phyloP scores from a whole-genome alignment of 805 yeast species.

The Zygosaccharomyces bailii region DNA sequence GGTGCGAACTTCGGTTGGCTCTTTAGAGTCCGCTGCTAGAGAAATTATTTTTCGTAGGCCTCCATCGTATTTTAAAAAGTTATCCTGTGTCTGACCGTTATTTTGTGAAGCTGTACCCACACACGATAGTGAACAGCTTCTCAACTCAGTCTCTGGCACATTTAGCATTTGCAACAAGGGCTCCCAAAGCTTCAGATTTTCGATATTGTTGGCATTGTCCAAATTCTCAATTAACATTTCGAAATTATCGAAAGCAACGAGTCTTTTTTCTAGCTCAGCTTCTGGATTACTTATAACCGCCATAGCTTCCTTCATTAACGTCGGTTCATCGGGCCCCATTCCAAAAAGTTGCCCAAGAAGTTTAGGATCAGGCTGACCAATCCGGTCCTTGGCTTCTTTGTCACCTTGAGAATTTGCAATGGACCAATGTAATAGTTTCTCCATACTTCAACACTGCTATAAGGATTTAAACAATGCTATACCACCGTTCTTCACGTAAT shows the following conservation, averaged over 20 bases:
- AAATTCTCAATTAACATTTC: slow-evolving; percentile 91
- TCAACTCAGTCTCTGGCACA: slow-evolving; percentile 43
- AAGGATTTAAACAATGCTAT: not conserved
- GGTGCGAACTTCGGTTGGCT: slow-evolving; percentile 40
- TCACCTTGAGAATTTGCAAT: slow-evolving; percentile 72
- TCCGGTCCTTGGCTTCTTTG: slow-evolving; percentile 57
- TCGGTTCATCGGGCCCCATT: slow-evolving; percentile 79
- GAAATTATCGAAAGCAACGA: slow-evolving; percentile 81
- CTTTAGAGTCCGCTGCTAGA: slow-evolving; percentile 35
- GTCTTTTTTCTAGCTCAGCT: slow-evolving; percentile 57
- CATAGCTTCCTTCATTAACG: slow-evolving; percentile 79
- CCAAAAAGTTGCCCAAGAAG: slow-evolving; percentile 75
- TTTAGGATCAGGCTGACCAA: slow-evolving; percentile 77
- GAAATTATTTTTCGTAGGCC: slow-evolving; percentile 48
- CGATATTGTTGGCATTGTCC: slow-evolving; percentile 92
- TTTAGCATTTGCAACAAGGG: slow-evolving; percentile 55
- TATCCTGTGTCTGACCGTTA: slow-evolving; percentile 71
- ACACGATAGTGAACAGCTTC: slow-evolving; percentile 62
- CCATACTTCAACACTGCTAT: slow-evolving; percentile 49
- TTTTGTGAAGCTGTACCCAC: slow-evolving; percentile 93
- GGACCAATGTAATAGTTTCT: slow-evolving; percentile 90
- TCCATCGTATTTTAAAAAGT: slow-evolving; percentile 49
- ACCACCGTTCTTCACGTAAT: not conserved
- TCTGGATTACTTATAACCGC: slow-evolving; percentile 55
- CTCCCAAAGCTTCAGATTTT: slow-evolving; percentile 78